Evolutionary conservation across 208 protist genomes (phyloP), one percentile per base, ranked within the genome.

Genomic region (Herpetomonas tarakana): DNA sequence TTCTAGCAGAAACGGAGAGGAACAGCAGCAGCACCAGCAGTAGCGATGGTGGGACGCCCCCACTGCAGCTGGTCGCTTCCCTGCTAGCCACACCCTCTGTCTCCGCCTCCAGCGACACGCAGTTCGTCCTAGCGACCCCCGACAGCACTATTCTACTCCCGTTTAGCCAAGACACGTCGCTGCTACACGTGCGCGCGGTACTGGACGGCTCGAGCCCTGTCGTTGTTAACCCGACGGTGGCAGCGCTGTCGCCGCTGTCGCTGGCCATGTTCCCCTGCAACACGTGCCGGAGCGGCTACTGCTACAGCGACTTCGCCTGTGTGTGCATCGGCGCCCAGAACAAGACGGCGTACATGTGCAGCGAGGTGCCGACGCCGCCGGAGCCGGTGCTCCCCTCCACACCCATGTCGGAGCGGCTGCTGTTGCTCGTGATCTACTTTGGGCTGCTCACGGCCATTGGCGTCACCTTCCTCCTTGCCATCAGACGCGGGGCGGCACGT

Each of bases 211-310:
- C 50, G 49, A 46, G 1, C 1, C 58, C 51, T 4, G 60, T 84
- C 26, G 62, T 61, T 0, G 61, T 65, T 19, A 14, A 38, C 16
- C 80, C 84, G 2, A 55, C 57, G 24, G 30, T 7, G 24, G 61
- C 86, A n/a, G 74, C 78, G 11, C 69, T 91, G 25, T 91, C 84
- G 11, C 76, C 81, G 1, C 65, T 91, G 4, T 35, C 80, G 14
- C 50, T 81, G 6, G 60, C 72, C 26, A 91, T 91, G 84, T 24
- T 51, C 44, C 25, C 52, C 14, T 82, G 78, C 64, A 54, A 25
- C 1, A 49, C 31, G 16, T 91, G 84, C 67, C 29, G 62, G 2
- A 86, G 74, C 18, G 75, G 80, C 7, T 73, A 74, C 30, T 78
- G 65, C 57, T 82, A 75, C 65, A 16, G 44, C 2, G 55, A 25